Conservation (phyloP, 2,329 filamentous ascomycete genomes). For the Graphilbum sp. region DNA sequence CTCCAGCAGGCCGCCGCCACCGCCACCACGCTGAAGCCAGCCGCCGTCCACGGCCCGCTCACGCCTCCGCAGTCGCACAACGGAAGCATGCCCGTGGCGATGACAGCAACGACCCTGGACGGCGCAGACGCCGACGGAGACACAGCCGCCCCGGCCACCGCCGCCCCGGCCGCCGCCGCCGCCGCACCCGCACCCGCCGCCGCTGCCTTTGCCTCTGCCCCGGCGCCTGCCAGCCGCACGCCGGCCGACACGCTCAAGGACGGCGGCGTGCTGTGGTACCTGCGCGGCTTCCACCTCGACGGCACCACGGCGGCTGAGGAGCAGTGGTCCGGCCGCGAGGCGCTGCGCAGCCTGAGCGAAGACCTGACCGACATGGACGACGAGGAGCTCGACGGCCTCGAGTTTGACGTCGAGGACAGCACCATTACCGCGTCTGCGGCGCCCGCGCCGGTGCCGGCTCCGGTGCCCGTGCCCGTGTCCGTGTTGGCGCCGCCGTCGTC, state of each 20-base stretch:
- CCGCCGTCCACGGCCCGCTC: conserved; percentile 26
- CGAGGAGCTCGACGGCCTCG: conserved; percentile 63
- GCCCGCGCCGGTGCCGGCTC: not conserved
- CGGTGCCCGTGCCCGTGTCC: not conserved
- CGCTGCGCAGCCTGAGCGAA: conserved; percentile 55
- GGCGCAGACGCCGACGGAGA: not conserved
- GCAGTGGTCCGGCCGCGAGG: conserved; percentile 53
- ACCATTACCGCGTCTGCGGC: conserved; percentile 24
- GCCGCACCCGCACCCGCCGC: not conserved
- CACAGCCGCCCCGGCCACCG: not conserved
- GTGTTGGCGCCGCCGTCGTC: not conserved
- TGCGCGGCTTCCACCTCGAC: conserved; percentile 60
- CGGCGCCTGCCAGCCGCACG: conserved; percentile 17
- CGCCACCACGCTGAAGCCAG: conserved; percentile 10
- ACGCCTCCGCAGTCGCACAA: conserved; percentile 49
- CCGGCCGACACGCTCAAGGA: conserved; percentile 39
- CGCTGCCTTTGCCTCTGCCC: not conserved
- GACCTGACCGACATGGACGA: conserved; percentile 86
- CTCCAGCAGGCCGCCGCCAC: conserved; percentile 7
- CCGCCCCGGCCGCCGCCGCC: not conserved
- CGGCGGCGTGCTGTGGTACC: conserved; percentile 80
- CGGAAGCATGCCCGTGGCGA: conserved; percentile 24
- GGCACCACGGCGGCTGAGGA: conserved; percentile 71
- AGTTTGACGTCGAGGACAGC: conserved; percentile 33
- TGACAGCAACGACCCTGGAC: not conserved